These are phyloP conservation scores for Colletotrichum cuscutae DNA, from an alignment of 2,329 filamentous ascomycete genomes.

Conservation along the genomic window DNA sequence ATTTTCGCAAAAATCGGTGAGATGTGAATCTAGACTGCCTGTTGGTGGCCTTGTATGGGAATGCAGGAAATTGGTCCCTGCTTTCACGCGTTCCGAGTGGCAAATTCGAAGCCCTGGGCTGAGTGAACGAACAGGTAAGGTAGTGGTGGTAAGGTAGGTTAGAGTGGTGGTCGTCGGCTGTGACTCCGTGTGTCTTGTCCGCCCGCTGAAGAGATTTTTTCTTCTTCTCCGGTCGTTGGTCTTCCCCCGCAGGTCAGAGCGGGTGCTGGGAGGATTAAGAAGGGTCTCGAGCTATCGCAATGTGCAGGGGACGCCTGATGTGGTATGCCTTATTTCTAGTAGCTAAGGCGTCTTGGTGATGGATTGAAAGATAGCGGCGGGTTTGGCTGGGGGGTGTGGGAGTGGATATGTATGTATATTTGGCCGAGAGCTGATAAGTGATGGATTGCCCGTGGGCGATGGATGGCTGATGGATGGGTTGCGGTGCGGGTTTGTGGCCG, in stretches of 20 bases:
- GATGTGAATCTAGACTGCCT: conserved; percentile 21
- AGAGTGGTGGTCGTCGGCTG: neutral
- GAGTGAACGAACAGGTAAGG: neutral
- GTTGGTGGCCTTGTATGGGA: conserved; percentile 30
- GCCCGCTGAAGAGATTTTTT: conserved; percentile 33
- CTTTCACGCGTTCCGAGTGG: conserved; percentile 31
- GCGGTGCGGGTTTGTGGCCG: conserved; percentile 9
- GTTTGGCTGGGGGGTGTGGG: conserved; percentile 22
- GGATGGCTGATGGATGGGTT: neutral
- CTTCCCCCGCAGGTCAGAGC: conserved; percentile 27
- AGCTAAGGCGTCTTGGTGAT: conserved; percentile 33
- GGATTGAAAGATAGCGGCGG: conserved; percentile 34
- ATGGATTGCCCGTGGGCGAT: conserved; percentile 3
- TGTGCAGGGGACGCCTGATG: conserved; percentile 34
- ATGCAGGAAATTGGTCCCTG: conserved; percentile 33
- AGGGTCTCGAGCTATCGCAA: conserved; percentile 30
- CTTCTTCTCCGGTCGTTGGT: neutral
- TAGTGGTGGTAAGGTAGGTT: neutral
- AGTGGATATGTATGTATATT: conserved; percentile 28
- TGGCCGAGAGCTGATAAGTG: conserved; percentile 37
- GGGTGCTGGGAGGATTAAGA: conserved; percentile 34
- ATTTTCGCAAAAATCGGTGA: conserved; percentile 25
- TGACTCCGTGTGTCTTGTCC: neutral
- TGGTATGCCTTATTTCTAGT: conserved; percentile 31
- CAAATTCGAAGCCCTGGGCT: conserved; percentile 24